These are phyloP conservation scores for Acrodontium crateriforme DNA, from an alignment of 2,329 filamentous ascomycete species.

Conservation along the genomic window DNA sequence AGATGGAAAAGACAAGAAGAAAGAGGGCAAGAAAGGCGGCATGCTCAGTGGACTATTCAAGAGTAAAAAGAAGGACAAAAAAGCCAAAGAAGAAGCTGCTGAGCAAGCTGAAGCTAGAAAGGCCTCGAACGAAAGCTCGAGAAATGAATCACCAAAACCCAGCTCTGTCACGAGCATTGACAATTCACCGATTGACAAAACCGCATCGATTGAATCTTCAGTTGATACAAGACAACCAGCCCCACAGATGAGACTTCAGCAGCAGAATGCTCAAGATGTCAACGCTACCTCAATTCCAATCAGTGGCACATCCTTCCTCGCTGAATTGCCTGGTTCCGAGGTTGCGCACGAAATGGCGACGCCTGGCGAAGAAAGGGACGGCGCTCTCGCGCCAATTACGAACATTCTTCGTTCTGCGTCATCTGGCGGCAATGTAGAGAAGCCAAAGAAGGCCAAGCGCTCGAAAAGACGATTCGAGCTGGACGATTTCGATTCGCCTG, in stretches of 20 bases:
- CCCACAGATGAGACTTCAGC: too few species aligned
- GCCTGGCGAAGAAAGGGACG: slow-evolving; percentile 7
- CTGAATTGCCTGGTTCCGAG: slow-evolving; percentile 25
- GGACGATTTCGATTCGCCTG: slow-evolving; percentile 53
- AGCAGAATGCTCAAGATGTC: too few species aligned
- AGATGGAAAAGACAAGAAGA: slow-evolving; percentile 61
- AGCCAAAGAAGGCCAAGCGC: slow-evolving; percentile 42
- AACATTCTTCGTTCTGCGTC: slow-evolving; percentile 26
- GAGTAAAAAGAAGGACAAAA: slow-evolving; percentile 52
- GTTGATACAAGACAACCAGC: too few species aligned
- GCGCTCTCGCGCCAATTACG: slow-evolving; percentile 22
- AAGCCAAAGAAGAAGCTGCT: slow-evolving; percentile 31
- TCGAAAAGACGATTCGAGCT: slow-evolving; percentile 51
- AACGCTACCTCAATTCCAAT: too few species aligned
- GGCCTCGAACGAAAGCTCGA: slow-evolving; percentile 14
- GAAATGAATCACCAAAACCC: slow-evolving; percentile 11
- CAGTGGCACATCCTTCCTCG: slow-evolving; percentile 15
- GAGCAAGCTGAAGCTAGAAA: slow-evolving; percentile 18
- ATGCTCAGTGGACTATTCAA: slow-evolving; percentile 61
- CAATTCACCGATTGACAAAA: slow-evolving; percentile 12
- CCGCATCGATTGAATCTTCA: too few species aligned
- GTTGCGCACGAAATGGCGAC: slow-evolving; percentile 24
- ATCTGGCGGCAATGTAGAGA: slow-evolving; percentile 28
- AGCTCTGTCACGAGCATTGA: slow-evolving; percentile 12
- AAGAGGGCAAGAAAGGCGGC: slow-evolving; percentile 54